Evolutionary conservation across 345 rosid species (phyloP).

Genomic region (Pugionium cornutum): DNA sequence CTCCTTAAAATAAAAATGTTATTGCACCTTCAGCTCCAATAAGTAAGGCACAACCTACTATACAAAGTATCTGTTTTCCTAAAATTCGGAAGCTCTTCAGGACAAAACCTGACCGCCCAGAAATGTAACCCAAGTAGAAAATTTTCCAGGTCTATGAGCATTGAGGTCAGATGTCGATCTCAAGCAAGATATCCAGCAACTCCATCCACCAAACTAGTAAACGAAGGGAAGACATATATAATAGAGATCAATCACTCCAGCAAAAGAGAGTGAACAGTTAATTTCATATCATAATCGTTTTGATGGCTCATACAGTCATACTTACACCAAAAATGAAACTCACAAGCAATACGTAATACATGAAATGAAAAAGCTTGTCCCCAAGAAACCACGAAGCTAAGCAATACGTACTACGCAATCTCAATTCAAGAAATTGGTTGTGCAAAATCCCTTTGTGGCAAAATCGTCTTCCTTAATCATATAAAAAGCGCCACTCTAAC

Average conservation of each 20-base stretch:
- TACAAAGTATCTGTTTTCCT: slow-evolving; percentile 23
- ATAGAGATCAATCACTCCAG: slow-evolving; percentile 15
- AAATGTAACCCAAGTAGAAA: slow-evolving; percentile 13
- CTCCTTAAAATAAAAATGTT: neutral
- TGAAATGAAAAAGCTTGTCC: neutral
- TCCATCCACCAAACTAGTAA: slow-evolving; percentile 37
- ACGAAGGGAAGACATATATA: neutral
- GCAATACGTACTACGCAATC: neutral
- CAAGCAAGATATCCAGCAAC: slow-evolving; percentile 32
- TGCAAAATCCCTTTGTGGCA: neutral
- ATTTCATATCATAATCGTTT: neutral
- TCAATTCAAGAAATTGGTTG: neutral
- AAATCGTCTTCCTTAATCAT: neutral
- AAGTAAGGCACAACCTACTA: slow-evolving; percentile 5
- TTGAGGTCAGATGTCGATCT: slow-evolving; percentile 29
- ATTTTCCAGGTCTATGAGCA: slow-evolving; percentile 36
- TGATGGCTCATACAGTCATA: neutral
- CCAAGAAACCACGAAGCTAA: neutral
- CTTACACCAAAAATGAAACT: slow-evolving; percentile 3
- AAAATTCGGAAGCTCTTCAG: slow-evolving; percentile 30
- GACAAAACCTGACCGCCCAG: slow-evolving; percentile 22
- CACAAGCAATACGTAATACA: neutral
- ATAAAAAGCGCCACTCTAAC: slow-evolving; percentile 11
- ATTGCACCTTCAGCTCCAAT: slow-evolving; percentile 28
- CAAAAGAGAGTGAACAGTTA: neutral